These are phyloP conservation scores for Teratosphaeria destructans DNA, from an alignment of 2,329 filamentous ascomycete species.

Conservation along the genomic window DNA sequence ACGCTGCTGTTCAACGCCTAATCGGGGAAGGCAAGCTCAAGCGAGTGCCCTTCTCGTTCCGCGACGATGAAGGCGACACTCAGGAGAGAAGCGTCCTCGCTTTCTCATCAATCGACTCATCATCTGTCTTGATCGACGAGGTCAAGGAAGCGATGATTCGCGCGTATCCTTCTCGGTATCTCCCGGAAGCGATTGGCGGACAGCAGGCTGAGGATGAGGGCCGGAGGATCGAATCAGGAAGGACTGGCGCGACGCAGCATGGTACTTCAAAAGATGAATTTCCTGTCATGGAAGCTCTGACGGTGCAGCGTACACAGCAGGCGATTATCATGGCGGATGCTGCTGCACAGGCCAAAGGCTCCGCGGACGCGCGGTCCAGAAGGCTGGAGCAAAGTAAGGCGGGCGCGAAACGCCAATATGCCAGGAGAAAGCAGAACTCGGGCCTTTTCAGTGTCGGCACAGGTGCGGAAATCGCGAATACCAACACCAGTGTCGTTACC, in stretches of 20 bases:
- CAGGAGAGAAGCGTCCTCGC: slow-evolving; percentile 42
- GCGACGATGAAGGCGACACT: slow-evolving; percentile 36
- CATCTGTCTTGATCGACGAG: slow-evolving; percentile 35
- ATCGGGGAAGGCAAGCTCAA: slow-evolving; percentile 42
- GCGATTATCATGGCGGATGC: not conserved
- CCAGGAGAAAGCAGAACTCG: not conserved
- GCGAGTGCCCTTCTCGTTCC: slow-evolving; percentile 43
- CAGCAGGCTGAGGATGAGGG: not conserved
- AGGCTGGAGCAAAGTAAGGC: not conserved
- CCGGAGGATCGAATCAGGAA: not conserved
- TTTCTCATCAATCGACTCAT: slow-evolving; percentile 35
- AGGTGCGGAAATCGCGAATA: not conserved
- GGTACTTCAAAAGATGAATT: slow-evolving; percentile 1
- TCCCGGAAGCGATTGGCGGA: slow-evolving; percentile 34
- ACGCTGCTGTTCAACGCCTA: slow-evolving; percentile 39
- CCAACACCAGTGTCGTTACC: not conserved
- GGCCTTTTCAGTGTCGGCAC: not conserved
- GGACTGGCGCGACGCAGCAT: not conserved
- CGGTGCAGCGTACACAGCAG: slow-evolving; percentile 3
- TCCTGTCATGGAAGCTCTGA: slow-evolving; percentile 4
- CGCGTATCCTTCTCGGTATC: slow-evolving; percentile 31
- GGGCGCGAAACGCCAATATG: not conserved
- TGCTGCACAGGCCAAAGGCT: not conserved
- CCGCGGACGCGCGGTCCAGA: not conserved
- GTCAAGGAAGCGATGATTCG: slow-evolving; percentile 43